Conservation (phyloP, 78 protist genomes). For the Mastigamoeba balamuthi region DNA sequence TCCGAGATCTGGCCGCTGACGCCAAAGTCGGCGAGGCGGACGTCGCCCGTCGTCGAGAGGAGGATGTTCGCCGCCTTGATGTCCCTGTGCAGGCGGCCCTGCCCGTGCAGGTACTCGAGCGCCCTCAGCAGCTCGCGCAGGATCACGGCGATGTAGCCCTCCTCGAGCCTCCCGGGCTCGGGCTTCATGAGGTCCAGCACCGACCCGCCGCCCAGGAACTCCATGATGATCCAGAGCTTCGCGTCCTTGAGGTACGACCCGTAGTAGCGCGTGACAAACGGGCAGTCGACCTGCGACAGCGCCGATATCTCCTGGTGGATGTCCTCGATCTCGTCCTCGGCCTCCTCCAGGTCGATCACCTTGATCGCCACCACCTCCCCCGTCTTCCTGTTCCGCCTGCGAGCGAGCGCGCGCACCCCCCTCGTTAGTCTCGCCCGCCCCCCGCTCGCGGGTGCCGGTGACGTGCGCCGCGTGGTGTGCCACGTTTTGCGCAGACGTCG, state of each 20-base stretch:
- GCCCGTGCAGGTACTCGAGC: conserved; percentile 76
- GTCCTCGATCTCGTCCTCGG: conserved; percentile 93
- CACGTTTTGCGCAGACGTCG: background rate
- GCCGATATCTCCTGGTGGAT: conserved; percentile 80
- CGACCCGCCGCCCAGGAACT: conserved; percentile 88
- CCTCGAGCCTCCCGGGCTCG: conserved; percentile 66
- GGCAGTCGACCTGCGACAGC: conserved; percentile 67
- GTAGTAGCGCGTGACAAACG: conserved; percentile 62
- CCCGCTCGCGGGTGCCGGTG: too few species aligned
- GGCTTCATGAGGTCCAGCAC: conserved; percentile 67
- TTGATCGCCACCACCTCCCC: conserved; percentile 78
- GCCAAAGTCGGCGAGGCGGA: conserved; percentile 97
- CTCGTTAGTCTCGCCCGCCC: too few species aligned
- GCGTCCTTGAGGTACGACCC: conserved; percentile 68
- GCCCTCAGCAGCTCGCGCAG: conserved; percentile 77
- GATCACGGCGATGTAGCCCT: conserved; percentile 71
- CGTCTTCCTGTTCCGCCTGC: conserved; percentile 56
- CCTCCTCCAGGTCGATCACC: conserved; percentile 85
- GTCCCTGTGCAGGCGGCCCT: conserved; percentile 94
- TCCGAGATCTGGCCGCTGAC: conserved; percentile 82
- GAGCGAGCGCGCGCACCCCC: background rate
- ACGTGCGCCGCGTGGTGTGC: too few species aligned
- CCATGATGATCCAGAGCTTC: conserved; percentile 92
- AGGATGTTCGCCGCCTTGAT: conserved; percentile 93
- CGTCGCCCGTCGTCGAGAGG: conserved; percentile 69